Conservation (phyloP, 495 filamentous ascomycete species). For the Achaetomiella virescens region DNA sequence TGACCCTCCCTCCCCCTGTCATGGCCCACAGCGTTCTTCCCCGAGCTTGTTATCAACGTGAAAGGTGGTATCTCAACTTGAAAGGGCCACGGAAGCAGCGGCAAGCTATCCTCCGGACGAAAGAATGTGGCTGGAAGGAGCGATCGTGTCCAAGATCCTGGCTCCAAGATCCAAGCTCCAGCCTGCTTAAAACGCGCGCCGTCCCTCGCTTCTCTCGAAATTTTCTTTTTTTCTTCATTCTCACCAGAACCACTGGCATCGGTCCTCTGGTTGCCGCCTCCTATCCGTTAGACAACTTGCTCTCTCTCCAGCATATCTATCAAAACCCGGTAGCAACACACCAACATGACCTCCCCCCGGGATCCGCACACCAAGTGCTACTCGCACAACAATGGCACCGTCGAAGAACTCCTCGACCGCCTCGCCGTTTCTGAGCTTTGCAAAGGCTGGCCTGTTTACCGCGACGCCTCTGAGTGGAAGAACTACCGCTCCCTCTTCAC, state of each 20-base stretch:
- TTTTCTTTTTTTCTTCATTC: background rate
- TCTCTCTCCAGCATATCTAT: background rate
- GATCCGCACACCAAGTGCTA: constrained; percentile 39
- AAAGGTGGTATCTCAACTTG: no score
- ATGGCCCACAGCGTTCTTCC: no score
- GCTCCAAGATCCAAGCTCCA: no score
- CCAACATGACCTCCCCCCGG: constrained; percentile 37
- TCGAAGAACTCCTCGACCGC: constrained; percentile 44
- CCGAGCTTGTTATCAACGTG: no score
- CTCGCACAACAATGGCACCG: constrained; percentile 53
- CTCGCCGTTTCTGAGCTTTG: constrained; percentile 55
- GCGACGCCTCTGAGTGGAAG: constrained; percentile 60
- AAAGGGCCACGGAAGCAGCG: no score
- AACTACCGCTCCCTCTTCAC: constrained; percentile 58
- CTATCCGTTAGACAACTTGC: no score
- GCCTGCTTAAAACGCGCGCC: background rate
- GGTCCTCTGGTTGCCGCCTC: no score
- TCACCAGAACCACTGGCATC: no score
- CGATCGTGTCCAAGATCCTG: no score
- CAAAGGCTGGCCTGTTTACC: constrained; percentile 62
- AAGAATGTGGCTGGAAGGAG: no score
- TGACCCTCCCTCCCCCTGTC: no score
- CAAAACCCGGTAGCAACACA: background rate
- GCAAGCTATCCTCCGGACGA: no score
- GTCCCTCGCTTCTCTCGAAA: background rate